phyloP scores from a whole-genome alignment of 768 basidiomycete species.

The Amanita pallidorosea region DNA sequence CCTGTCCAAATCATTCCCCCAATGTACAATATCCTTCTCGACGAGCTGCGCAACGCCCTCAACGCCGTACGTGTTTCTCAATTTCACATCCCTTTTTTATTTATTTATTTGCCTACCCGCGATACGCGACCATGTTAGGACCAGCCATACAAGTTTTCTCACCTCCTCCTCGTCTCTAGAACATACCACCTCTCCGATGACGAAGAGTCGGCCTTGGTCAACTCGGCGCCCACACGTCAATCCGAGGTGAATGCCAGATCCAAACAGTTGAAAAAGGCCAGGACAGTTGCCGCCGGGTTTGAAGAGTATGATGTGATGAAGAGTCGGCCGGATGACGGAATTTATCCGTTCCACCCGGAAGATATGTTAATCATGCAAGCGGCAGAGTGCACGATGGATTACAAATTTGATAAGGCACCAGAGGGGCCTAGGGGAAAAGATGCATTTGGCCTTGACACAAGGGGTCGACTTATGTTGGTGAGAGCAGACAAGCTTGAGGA shows the following conservation, averaged over 20 bases:
- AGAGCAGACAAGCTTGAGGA: slow-evolving; percentile 29
- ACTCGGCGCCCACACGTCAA: slow-evolving; percentile 21
- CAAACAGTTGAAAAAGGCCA: slow-evolving; percentile 28
- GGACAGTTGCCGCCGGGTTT: slow-evolving; percentile 12
- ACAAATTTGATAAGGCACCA: slow-evolving; percentile 37
- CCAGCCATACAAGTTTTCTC: slow-evolving; percentile 60
- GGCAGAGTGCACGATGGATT: slow-evolving; percentile 37
- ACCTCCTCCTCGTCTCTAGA: slow-evolving; percentile 68
- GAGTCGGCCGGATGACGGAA: slow-evolving; percentile 31
- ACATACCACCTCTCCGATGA: slow-evolving; percentile 65
- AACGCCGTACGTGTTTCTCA: slow-evolving; percentile 38
- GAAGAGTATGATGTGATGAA: slow-evolving; percentile 9
- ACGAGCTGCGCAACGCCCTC: slow-evolving; percentile 70
- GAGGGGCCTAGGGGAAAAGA: slow-evolving; percentile 47
- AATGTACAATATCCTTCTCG: slow-evolving; percentile 81
- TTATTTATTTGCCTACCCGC: no score
- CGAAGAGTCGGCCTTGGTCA: slow-evolving; percentile 49
- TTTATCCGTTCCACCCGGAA: slow-evolving; percentile 79
- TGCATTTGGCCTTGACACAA: slow-evolving; percentile 61
- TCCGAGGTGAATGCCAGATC: slow-evolving; percentile 13
- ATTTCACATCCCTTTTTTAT: neutral
- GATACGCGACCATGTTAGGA: slow-evolving; percentile 21
- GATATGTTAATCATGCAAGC: slow-evolving; percentile 69
- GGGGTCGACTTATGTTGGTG: slow-evolving; percentile 57
- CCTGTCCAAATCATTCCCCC: slow-evolving; percentile 88